Evolutionary conservation across 768 basidiomycete species (phyloP), one percentile per base, ranked within the genome.

Genomic region (Mrakia gelida): DNA sequence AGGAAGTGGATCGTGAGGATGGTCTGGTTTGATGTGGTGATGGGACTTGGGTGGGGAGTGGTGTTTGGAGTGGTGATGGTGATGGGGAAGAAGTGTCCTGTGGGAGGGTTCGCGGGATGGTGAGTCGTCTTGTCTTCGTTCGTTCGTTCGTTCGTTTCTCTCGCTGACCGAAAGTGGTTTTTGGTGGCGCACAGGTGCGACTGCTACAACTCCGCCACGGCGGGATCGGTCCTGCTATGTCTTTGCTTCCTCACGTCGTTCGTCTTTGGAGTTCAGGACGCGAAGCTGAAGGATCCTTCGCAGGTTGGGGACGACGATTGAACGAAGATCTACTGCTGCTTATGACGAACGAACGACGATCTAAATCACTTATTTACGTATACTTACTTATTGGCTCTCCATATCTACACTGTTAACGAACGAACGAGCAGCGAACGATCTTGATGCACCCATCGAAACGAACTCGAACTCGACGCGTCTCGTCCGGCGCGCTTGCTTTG

Each of bases 81-180:
- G 45, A 54, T 10, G 67, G 67, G 67, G 26, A 45, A 70, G 67
- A 34, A 38, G 34, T 70, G 67, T 65, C 63, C 63, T 30, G 63
- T 65, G 32, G 63, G 63, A 21, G 30, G 41, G 34, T 70, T 45
- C 23, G 18, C 8, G 32, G 67, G 67, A n/a, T 70, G 67, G 67
- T 70, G 67, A 59, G 59, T n/a, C 26, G 26, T 13, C 18, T 26
- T 7, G 56, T 26, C 56, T 23, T 6, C 23, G 26, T 26, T 23
- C 8, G 26, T 23, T 7, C 11, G 3, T n/a, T 15, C 28, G 2
- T 28, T 59, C 8, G 26, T 52, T 59, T 2, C 59, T 28, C 9
- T 59, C n/a, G 59, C 59, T 59, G n/a, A 59, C 59, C n/a, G n/a
- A n/a, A 4, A n/a, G 23, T 2, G 59, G 54, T 5, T 56, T 59